A percentile compares a stretch with the other conserved stretches of the same genome.
These are phyloP conservation scores for Pestalotiopsis sp. DNA, from an alignment of 2,329 filamentous ascomycete species.

Conservation along the genomic window DNA sequence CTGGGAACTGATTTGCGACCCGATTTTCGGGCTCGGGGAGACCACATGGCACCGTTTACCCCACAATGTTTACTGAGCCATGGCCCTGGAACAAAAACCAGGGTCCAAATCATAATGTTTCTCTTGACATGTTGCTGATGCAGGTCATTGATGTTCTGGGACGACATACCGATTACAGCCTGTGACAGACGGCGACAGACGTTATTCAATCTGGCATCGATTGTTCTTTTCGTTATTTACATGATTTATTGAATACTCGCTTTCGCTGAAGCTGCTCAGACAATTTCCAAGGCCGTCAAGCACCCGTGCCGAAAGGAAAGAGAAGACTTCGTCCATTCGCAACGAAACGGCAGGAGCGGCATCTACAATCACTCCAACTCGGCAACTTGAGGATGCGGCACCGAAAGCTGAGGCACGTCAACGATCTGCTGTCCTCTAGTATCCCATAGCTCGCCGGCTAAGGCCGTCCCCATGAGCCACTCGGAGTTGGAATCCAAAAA, in stretches of 20 bases:
- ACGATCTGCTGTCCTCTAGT: not conserved
- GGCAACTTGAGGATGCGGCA: not conserved
- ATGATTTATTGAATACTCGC: too few species aligned
- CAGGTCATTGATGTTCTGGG: not conserved
- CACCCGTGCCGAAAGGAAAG: too few species aligned
- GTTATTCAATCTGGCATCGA: too few species aligned
- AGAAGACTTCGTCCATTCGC: too few species aligned
- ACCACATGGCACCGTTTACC: not conserved
- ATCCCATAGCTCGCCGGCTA: slow-evolving; percentile 6
- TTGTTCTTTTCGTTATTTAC: too few species aligned
- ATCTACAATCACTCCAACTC: not conserved
- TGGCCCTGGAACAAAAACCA: not conserved
- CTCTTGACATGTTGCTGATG: not conserved
- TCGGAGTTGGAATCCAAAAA: slow-evolving; percentile 10
- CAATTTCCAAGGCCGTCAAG: too few species aligned
- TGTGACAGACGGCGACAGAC: too few species aligned
- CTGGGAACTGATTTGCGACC: not conserved
- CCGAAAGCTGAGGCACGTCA: not conserved
- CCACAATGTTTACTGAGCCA: not conserved
- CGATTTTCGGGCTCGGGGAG: not conserved
- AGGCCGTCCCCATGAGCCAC: slow-evolving; percentile 7
- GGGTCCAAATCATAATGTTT: not conserved
- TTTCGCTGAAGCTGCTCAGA: too few species aligned
- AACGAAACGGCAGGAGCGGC: too few species aligned
- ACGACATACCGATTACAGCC: too few species aligned